Conservation (phyloP, 73 alveolate genomes). For the Paramecium caudatum region DNA sequence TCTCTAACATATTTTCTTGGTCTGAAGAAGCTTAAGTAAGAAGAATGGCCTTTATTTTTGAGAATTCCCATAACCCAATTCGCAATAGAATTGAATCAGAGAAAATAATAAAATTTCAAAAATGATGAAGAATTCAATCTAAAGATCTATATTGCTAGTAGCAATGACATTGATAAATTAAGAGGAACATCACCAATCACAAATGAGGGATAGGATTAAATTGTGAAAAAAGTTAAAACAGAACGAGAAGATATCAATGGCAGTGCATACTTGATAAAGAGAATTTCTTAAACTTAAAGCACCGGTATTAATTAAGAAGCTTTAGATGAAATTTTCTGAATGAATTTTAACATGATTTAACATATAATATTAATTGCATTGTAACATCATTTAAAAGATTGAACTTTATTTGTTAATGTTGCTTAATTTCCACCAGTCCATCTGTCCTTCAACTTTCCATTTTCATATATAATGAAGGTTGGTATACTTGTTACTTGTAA, state of each 20-base stretch:
- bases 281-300: neutral
- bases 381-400: neutral
- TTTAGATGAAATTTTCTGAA: constrained; percentile 36
- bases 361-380: neutral
- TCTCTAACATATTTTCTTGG: constrained; percentile 52
- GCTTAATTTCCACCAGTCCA: constrained; percentile 55
- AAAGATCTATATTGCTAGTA: constrained; percentile 32
- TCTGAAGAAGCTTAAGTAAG: constrained; percentile 15
- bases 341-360: neutral
- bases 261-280: neutral
- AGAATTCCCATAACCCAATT: constrained; percentile 7
- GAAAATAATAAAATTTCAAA: neutral
- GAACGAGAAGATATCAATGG: neutral
- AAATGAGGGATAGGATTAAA: neutral
- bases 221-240: neutral
- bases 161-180: neutral
- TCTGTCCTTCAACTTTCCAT: constrained; percentile 44
- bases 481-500: constrained; percentile 65
- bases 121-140: neutral
- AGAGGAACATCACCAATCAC: neutral
- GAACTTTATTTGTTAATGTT: neutral
- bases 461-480: constrained; percentile 63
- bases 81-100: constrained; percentile 36
- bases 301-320: neutral
- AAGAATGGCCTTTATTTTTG: constrained; percentile 55